These are phyloP conservation scores for Wickerhamiella kurtzmanii DNA, from an alignment of 805 yeast genomes.

Conservation along the genomic window DNA sequence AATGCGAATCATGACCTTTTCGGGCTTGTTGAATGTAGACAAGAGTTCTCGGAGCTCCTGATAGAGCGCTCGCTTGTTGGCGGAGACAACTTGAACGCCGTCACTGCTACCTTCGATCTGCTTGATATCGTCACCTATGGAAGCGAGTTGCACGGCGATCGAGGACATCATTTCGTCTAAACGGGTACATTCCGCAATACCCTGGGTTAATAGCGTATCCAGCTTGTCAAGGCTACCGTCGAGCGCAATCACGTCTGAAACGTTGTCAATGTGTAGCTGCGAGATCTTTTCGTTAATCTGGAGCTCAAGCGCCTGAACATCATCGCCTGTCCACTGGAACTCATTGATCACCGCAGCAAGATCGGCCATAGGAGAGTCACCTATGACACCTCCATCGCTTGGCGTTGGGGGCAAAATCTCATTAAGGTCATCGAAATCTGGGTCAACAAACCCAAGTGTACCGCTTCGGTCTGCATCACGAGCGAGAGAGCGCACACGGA, in stretches of 20 bases:
- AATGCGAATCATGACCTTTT: conserved; percentile 37
- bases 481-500: not conserved
- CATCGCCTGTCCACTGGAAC: conserved; percentile 58
- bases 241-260: conserved; percentile 41
- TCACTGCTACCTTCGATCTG: conserved; percentile 61
- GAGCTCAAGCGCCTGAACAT: conserved; percentile 41
- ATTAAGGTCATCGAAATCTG: not conserved
- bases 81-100: conserved; percentile 71
- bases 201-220: conserved; percentile 30
- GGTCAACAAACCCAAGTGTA: not conserved
- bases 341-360: conserved; percentile 60
- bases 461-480: not conserved
- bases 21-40: conserved; percentile 55
- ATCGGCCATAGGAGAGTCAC: conserved; percentile 19
- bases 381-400: not conserved
- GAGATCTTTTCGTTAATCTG: conserved; percentile 48
- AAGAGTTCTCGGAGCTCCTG: conserved; percentile 56
- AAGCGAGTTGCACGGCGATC: conserved; percentile 47
- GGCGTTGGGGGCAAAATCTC: not conserved
- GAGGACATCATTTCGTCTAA: conserved; percentile 42
- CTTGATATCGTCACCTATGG: conserved; percentile 54
- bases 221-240: conserved; percentile 34
- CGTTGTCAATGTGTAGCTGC: conserved; percentile 47
- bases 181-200: conserved; percentile 40
- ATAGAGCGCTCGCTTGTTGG: conserved; percentile 65